A percentile compares a stretch with the other conserved stretches of the same genome.
phyloP scores from a whole-genome alignment of 108 stramenopile species.

The Nannochloropsis salina region DNA sequence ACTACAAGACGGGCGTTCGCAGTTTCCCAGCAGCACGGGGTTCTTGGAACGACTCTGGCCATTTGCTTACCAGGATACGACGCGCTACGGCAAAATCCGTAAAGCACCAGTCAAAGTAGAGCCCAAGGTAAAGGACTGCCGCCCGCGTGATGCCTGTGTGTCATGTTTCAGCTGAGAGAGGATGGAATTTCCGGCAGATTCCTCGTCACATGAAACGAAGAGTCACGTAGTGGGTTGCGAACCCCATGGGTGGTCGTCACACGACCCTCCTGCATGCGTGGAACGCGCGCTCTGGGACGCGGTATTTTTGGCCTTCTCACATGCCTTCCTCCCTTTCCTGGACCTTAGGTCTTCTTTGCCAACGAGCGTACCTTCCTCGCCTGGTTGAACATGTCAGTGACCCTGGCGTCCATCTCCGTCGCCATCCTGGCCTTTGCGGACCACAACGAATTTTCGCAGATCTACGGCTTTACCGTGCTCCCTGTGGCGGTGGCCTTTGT shows the following conservation, averaged over 20 bases:
- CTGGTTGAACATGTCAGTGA: constrained; percentile 26
- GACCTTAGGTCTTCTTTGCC: constrained; percentile 23
- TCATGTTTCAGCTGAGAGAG: no score
- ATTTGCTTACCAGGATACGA: no score
- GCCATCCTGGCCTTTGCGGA: constrained; percentile 24
- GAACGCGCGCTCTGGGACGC: neutral
- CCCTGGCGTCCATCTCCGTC: constrained; percentile 19
- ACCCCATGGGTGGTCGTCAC: no score
- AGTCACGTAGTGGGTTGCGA: no score
- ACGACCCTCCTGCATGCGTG: neutral
- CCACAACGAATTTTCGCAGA: constrained; percentile 23
- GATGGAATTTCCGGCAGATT: no score
- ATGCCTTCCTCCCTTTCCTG: neutral
- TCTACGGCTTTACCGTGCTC: constrained; percentile 19
- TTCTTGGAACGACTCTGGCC: no score
- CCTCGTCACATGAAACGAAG: no score
- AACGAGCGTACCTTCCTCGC: constrained; percentile 29
- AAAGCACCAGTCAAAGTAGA: constrained; percentile 21
- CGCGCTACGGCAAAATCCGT: neutral
- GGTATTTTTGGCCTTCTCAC: neutral
- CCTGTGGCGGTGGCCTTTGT: constrained; percentile 21
- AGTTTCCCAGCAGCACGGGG: no score
- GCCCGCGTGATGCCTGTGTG: no score
- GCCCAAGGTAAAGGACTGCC: neutral
- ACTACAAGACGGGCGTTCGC: no score